Percentiles rank a stretch among this genome's conserved stretches.
Evolutionary conservation across 2,329 filamentous ascomycete species (phyloP).

Genomic region (Colletotrichum sp.): DNA sequence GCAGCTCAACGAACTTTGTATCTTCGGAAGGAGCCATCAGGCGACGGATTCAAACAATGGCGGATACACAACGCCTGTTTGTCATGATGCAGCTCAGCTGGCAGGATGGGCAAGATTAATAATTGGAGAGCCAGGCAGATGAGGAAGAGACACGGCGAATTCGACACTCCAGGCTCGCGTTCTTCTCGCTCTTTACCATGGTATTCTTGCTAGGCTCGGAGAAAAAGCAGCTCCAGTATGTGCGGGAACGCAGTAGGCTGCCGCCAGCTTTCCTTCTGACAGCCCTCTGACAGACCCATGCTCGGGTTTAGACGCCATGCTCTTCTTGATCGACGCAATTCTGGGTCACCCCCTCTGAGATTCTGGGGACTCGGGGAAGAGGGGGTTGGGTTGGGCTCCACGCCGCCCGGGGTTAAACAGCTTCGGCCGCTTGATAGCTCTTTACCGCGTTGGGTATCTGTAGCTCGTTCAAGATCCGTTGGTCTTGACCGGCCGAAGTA

Average conservation of each 20-base stretch:
- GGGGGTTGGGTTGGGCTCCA: neutral
- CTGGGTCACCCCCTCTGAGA: neutral
- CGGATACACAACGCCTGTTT: neutral
- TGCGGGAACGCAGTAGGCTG: neutral
- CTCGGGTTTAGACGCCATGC: neutral
- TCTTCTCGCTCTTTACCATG: neutral
- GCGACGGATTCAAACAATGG: neutral
- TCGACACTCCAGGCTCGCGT: neutral
- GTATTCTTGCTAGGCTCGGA: neutral
- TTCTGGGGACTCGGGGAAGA: neutral
- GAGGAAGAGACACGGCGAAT: neutral
- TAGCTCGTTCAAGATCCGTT: neutral
- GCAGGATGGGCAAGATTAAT: neutral
- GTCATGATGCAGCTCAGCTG: neutral
- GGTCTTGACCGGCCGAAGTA: neutral
- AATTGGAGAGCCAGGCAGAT: neutral
- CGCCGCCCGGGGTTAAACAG: neutral
- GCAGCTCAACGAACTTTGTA: neutral
- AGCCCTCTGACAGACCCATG: neutral
- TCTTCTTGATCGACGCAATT: neutral
- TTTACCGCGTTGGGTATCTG: neutral
- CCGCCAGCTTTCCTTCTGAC: neutral
- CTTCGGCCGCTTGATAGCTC: neutral
- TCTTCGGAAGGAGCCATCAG: neutral
- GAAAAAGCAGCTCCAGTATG: neutral